Evolutionary conservation across 805 yeast species (phyloP).

Genomic region (Pichia cabralensis): DNA sequence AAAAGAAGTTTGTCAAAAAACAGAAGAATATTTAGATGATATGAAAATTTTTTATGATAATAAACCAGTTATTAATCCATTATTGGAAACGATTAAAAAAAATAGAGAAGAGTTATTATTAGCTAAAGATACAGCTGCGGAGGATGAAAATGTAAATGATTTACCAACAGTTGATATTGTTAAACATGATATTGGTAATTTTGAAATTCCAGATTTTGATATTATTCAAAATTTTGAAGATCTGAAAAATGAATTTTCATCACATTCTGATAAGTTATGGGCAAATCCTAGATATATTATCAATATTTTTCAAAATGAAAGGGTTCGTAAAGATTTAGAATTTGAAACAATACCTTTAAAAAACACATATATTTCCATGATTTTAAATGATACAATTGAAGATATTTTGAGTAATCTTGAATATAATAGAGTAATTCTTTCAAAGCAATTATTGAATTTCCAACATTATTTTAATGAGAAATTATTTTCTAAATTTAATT

Average conservation of each 20-base stretch:
- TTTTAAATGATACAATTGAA: constrained; percentile 64
- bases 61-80: constrained; percentile 11
- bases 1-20: constrained; percentile 33
- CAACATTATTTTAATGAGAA: constrained; percentile 61
- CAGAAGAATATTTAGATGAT: constrained; percentile 33
- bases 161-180: constrained; percentile 4
- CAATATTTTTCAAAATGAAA: constrained; percentile 46
- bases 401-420: constrained; percentile 75
- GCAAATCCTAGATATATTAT: constrained; percentile 48
- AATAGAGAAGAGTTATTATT: constrained; percentile 4
- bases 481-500: constrained; percentile 63
- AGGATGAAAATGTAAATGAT: constrained; percentile 9
- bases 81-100: constrained; percentile 9
- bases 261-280: constrained; percentile 62
- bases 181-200: constrained; percentile 17
- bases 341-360: constrained; percentile 60
- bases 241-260: constrained; percentile 24
- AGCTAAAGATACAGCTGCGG: not conserved
- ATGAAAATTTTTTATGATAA: constrained; percentile 31
- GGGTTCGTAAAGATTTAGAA: constrained; percentile 20
- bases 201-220: constrained; percentile 28
- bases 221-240: constrained; percentile 23
- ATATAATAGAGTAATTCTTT: constrained; percentile 80
- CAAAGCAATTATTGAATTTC: constrained; percentile 69
- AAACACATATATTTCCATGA: constrained; percentile 41